These are phyloP conservation scores for Fusarium mangiferae DNA, from an alignment of 2,329 filamentous ascomycete genomes.

Conservation along the genomic window DNA sequence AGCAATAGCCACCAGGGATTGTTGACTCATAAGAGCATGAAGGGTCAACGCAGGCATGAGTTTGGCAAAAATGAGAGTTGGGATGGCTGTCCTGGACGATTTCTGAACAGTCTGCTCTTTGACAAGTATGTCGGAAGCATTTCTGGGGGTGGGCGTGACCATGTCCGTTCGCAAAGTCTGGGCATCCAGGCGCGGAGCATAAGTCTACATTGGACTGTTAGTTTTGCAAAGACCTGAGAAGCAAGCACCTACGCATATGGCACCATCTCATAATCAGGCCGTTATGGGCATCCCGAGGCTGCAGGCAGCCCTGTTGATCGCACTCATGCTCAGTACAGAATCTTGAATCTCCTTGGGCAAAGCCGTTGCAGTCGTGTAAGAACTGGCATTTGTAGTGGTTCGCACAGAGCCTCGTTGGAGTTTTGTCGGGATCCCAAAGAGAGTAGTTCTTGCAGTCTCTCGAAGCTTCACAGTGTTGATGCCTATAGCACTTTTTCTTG, in stretches of 20 bases:
- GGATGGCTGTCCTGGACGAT: not conserved
- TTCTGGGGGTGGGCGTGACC: not conserved
- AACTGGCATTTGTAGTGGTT: conserved; percentile 23
- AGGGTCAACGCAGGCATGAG: conserved; percentile 17
- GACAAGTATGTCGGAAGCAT: conserved; percentile 8
- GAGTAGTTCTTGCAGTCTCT: conserved; percentile 4
- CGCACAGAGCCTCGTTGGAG: conserved; percentile 8
- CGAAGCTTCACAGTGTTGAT: conserved; percentile 24
- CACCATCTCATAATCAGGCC: conserved; percentile 14
- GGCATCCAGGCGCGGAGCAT: conserved; percentile 10
- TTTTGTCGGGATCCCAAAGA: not conserved
- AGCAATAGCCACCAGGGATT: conserved; percentile 8
- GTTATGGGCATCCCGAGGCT: conserved; percentile 2
- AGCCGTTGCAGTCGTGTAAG: conserved; percentile 6
- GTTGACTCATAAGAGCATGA: conserved; percentile 6
- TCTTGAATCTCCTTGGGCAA: not conserved
- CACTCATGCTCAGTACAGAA: conserved; percentile 32
- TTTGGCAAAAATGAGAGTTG: conserved; percentile 10
- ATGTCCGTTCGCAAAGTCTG: not conserved
- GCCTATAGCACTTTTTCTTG: conserved; percentile 1
- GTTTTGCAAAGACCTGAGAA: not conserved
- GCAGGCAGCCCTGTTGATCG: not conserved
- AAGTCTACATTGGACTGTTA: conserved; percentile 22
- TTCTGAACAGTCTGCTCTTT: not conserved
- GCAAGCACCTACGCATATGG: conserved; percentile 9